phyloP scores from a whole-genome alignment of 768 basidiomycete species.

The Paxillus rubicundulus region DNA sequence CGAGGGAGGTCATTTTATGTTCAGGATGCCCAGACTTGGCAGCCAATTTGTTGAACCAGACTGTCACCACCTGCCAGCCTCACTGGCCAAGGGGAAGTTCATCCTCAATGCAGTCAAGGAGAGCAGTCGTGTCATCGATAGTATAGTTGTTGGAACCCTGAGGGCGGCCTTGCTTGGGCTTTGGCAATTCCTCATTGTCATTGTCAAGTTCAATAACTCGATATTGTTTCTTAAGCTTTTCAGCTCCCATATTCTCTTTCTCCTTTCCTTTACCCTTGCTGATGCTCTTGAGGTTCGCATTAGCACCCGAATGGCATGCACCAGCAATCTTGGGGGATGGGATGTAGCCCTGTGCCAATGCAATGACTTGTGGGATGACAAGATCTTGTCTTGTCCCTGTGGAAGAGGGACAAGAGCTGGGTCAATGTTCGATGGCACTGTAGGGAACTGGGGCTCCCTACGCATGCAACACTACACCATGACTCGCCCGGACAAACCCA shows the following conservation, averaged over 20 bases:
- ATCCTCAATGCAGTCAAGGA: not conserved
- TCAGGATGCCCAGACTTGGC: not conserved
- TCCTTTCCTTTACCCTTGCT: conserved; percentile 3
- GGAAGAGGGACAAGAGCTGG: no score
- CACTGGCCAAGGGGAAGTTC: conserved; percentile 1
- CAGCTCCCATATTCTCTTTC: not conserved
- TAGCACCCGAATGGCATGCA: not conserved
- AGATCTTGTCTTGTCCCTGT: no score
- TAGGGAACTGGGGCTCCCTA: no score
- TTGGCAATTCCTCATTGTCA: not conserved
- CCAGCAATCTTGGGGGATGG: not conserved
- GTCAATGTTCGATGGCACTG: no score
- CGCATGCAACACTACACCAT: no score
- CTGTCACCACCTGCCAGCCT: not conserved
- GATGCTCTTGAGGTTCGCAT: not conserved
- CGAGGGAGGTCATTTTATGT: no score
- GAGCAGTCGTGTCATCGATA: not conserved
- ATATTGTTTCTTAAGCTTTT: not conserved
- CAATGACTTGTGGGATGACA: no score
- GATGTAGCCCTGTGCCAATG: no score
- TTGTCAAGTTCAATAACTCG: not conserved
- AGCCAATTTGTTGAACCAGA: conserved; percentile 1
- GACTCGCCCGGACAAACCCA: no score
- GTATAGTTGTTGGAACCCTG: conserved; percentile 2
- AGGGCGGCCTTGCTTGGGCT: not conserved